phyloP scores from a whole-genome alignment of 169 alveolate genomes.

The Plasmodium gaboni region DNA sequence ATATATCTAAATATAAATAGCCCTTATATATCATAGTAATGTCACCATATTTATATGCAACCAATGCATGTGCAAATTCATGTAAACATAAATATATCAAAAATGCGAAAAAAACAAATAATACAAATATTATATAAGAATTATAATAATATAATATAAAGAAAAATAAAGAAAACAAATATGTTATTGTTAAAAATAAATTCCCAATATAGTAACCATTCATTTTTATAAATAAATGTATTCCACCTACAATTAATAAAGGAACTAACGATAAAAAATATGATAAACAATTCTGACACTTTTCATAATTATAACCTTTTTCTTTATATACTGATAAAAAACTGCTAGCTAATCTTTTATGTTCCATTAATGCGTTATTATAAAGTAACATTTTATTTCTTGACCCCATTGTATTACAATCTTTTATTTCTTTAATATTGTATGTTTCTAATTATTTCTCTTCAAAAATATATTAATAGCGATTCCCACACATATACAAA shows the following conservation, averaged over 20 bases:
- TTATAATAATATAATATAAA: slow-evolving; percentile 64
- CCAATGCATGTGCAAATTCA: slow-evolving; percentile 69
- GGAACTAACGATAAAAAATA: slow-evolving; percentile 43
- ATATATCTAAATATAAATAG: slow-evolving; percentile 62
- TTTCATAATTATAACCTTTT: slow-evolving; percentile 25
- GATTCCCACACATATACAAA: not conserved
- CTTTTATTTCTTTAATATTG: slow-evolving; percentile 5
- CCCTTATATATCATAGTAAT: slow-evolving; percentile 74
- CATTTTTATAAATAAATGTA: slow-evolving; percentile 41
- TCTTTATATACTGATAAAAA: slow-evolving; percentile 27
- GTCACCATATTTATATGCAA: slow-evolving; percentile 69
- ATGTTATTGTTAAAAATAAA: slow-evolving; percentile 58
- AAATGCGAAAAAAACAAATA: slow-evolving; percentile 58
- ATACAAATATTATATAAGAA: slow-evolving; percentile 41
- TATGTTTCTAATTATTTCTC: slow-evolving; percentile 2
- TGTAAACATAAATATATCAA: slow-evolving; percentile 68
- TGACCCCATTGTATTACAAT: slow-evolving; percentile 26
- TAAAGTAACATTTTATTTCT: slow-evolving; percentile 26
- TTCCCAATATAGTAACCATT: slow-evolving; percentile 60
- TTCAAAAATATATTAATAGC: slow-evolving; percentile 13
- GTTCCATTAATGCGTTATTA: slow-evolving; percentile 19
- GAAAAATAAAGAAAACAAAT: slow-evolving; percentile 63
- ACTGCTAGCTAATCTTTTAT: slow-evolving; percentile 29
- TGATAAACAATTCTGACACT: slow-evolving; percentile 27
- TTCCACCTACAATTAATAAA: slow-evolving; percentile 17